Base-by-base conservation (phyloP, 176 grass and related monocot species). In the Rhipidocladum racemiflorum region DNA sequence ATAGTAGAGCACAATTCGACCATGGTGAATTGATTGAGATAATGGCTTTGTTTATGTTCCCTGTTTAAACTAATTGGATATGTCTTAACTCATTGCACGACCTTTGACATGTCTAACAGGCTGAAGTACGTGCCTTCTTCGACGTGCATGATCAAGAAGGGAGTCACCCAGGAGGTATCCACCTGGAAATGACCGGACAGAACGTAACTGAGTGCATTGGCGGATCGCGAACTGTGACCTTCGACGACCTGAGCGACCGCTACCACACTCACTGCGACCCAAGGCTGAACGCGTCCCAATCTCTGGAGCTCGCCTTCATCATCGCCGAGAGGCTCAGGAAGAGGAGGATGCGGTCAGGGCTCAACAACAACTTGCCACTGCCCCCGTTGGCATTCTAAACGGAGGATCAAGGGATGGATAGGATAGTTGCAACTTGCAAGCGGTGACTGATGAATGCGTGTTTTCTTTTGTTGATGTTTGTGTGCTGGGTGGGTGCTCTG, bases 251-350 rank as follows among this genome's bases (percentile, higher is more conserved):
- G 9, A 70, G 72, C 21, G 91, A 93, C 68, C 91, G 94, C 75
- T 97, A 97, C 87, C 94, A 97, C 72, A 97, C 94, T 11, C 94
- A 97, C 82, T 97, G 94, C 6, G 94, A 97, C 82, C 94, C 94
- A 20, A 94, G 94, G 81, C 83, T 97, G 74, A 97, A 97, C 9
- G 94, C 94, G 0, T 97, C 94, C 1, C 94, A 97, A 43, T 97
- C 94, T 17, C 83, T 97, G 43, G 94, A 97, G 87, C 85, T 97
- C 0, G 81, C 94, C 42, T 97, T 97, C 82, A 97, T 97, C 70
- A 90, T 97, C 3, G 94, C 94, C 0, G 94, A 97, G 87, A 94
- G 94, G 55, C 91, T 97, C 59, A 91, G 94, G 85, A 91, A 82
- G 89, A 91, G 91, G 86, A 87, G 94, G 65, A 88, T 94, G 82